A percentile compares a stretch with the other conserved stretches of the same genome.
Evolutionary conservation across 2,329 filamentous ascomycete species (phyloP).

Genomic region (Monilinia laxa): DNA sequence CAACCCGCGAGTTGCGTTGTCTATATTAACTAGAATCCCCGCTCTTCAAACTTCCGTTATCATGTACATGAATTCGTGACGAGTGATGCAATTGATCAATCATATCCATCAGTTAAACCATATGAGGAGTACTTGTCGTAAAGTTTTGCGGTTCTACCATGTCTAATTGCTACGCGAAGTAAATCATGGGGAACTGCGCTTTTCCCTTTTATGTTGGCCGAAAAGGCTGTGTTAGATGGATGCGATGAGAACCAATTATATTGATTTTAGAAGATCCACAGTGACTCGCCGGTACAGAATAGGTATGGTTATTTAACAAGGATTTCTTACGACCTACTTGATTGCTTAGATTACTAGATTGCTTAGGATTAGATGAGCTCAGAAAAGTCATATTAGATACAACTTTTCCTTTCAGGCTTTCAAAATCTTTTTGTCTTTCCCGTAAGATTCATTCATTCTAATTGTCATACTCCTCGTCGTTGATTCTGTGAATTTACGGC

Average conservation of each 20-base stretch:
- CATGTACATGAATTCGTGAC: slow-evolving; percentile 1
- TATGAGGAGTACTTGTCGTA: not conserved
- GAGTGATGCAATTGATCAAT: slow-evolving; percentile 6
- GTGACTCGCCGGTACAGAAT: slow-evolving; percentile 15
- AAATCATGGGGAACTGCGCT: slow-evolving; percentile 14
- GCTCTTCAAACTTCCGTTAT: slow-evolving; percentile 8
- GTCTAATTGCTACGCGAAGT: slow-evolving; percentile 8
- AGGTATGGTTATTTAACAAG: not conserved
- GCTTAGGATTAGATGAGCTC: slow-evolving; percentile 9
- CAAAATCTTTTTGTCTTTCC: slow-evolving; percentile 1
- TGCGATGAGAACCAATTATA: not conserved
- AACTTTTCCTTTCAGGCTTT: not conserved
- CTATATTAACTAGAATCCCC: slow-evolving; percentile 6
- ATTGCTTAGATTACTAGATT: slow-evolving; percentile 1
- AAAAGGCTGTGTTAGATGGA: slow-evolving; percentile 7
- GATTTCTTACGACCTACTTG: slow-evolving; percentile 1
- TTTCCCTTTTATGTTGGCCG: slow-evolving; percentile 16
- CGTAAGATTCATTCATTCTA: slow-evolving; percentile 8
- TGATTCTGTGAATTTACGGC: slow-evolving; percentile 1
- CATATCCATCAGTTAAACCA: not conserved
- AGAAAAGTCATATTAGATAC: slow-evolving; percentile 17
- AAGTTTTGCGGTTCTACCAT: not conserved
- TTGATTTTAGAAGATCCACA: not conserved
- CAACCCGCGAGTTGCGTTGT: not conserved
- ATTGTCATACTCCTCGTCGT: slow-evolving; percentile 14